Evolutionary conservation across 305 asterid genomes (phyloP), one percentile per base, ranked within the genome.

Genomic region (Fraxinus platypoda): DNA sequence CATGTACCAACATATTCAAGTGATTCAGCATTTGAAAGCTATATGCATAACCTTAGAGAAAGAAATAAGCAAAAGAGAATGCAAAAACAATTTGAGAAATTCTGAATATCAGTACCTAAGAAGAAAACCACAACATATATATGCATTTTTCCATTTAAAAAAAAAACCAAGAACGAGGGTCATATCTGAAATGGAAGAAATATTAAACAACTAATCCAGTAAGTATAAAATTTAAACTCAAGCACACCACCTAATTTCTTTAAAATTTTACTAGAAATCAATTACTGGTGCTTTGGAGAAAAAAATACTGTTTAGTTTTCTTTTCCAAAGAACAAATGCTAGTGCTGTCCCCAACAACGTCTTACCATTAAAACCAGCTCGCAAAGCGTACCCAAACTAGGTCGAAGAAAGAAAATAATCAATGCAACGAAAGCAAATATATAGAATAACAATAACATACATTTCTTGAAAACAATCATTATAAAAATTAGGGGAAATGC

Each of bases 111-210:
- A 81, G 76, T 73, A 76, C 64, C 30, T 23, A 37, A 31, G 64
- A 52, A 62, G 75, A 79, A 54, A 76, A 30, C 75, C 23, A 71
- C 43, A 21, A 77, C 68, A 54, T 2, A 76, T 79, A 21, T 74
- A 30, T 43, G 70, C 85, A 82, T 26, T 79, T 78, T 75, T 41
- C 41, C 31, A 83, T 64, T 8, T 2, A 35, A 35, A 43, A 26
- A 21, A 38, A 38, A 62, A 80, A 54, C 82, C 62, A 73, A 73
- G 78, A 76, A 54, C 15, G 33, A 80, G 41, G 64, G 74, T 74
- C 84, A 77, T 23, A 71, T 78, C 81, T 82, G 72, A 73, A 85
- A 85, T 59, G 35, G 54, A 73, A 84, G 80, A 86, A 74, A 35
- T 34, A 81, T 30, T 83, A 30, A 66, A 66, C 43, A 80, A 54